Base-by-base conservation (phyloP, 106 monocot genomes). In the Triglochin maritima region DNA sequence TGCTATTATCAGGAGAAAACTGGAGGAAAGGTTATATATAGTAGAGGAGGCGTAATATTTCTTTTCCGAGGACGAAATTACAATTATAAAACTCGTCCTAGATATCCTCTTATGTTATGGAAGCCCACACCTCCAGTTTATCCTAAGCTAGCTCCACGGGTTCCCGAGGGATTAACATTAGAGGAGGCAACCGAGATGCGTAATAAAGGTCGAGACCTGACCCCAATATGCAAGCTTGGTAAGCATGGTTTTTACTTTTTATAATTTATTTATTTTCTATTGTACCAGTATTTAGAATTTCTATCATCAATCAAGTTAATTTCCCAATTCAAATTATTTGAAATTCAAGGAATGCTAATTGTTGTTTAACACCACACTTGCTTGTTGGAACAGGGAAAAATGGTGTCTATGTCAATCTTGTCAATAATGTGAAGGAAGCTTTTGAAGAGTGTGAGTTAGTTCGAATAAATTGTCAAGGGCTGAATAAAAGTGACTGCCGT, bases 51-150 rank as follows among this genome's bases (percentile, higher is more conserved):
- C 15, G 80, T 86, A 12, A 76, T 98, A 67, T 98, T 74, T 54
- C 72, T 91, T 17, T 92, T 84, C 62, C 96, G 96, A 67, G 96
- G 96, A 15, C 67, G 96, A 60, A 86, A 98, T 65, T 98, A 98
- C 65, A 98, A 91, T 60, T 88, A 92, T 50, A 98, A 67, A 60
- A 79, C 76, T 8, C 77, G 88, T 9, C 96, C 91, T 50, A 88
- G 76, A 68, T 88, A 60, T 69, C 91, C 96, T 53, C 86, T 98
- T 53, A 98, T 98, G 96, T 84, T 98, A 15, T 98, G 96, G 96
- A 88, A 82, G 68, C 96, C 96, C 53, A 53, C 81, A 5, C 64
- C 88, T 64, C 91, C 96, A 58, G 86, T 98, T 11, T 98, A 98
- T 79, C 96, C 96, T 13, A 68, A 84, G 44, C 79, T 98, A 64